Base-by-base conservation (phyloP, 495 filamentous ascomycete species). In the Massariosphaeria phaeospora region DNA sequence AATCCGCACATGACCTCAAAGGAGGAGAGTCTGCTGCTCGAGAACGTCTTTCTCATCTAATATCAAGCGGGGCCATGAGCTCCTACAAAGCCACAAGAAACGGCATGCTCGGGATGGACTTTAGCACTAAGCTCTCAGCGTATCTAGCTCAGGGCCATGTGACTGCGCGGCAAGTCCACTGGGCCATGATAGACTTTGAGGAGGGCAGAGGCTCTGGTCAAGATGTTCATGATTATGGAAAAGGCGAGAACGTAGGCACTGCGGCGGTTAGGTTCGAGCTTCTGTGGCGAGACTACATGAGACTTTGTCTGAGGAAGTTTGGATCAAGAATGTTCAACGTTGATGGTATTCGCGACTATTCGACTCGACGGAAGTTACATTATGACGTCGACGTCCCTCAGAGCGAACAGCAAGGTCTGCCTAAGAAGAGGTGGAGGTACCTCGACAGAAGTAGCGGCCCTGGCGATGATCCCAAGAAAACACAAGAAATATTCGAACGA, bases 281-380 rank as follows among this genome's bases (percentile, higher is more conserved):
- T 0, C 71, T 88, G 0, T 88, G 84, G 84, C 73, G 84, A 3
- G 85, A 88, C 67, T 88, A 88, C 68, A 86, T 88, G 78, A 73
- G 82, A 0, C 76, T 89, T 11, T 83, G 83, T 53, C 76, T 76
- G 23, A 70, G 78, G 3, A 88, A 88, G 61, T 86, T 83, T 54
- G 75, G 76, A 12, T 63, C 68, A 39, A 75, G 75, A 40, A 68
- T 87, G 1, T 88, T 87, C 65, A 67, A 69, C 34, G 67, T 83
- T 4, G 66, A 68, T n/a, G 84, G 84, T 3, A 83, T 82, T 64
- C 72, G 77, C 34, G 55, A 41, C 15, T 12, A 12, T 13, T 30
- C 41, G 12, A 39, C 15, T 24, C 2, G 20, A 1, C 1, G n/a
- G 6, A 11, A 2, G 1, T 15, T 20, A 38, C 31, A 41, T 13